Percentiles rank a stretch among this genome's conserved stretches.
Conservation (phyloP, 768 basidiomycete species). For the Amylocystis lapponica region DNA sequence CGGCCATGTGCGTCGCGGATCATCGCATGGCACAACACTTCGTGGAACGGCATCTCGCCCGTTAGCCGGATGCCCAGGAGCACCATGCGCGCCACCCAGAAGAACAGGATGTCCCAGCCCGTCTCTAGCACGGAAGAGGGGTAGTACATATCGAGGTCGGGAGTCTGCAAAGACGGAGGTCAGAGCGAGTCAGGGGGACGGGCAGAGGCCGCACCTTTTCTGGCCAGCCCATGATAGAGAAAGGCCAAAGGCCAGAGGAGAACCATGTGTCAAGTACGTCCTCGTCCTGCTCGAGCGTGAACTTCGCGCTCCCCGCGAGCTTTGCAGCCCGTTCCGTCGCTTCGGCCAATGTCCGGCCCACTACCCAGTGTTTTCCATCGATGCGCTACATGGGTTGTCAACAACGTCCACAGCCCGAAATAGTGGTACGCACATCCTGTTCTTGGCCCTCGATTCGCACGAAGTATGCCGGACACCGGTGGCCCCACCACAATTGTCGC, state of each 20-base stretch:
- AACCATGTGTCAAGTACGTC: conserved; percentile 99
- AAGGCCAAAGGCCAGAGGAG: conserved; percentile 96
- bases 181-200: background rate
- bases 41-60: conserved; percentile 86
- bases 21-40: conserved; percentile 98
- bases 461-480: conserved; percentile 92
- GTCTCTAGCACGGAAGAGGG: conserved; percentile 91
- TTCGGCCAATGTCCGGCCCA: conserved; percentile 73
- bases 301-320: conserved; percentile 58
- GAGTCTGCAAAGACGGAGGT: conserved; percentile 42
- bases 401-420: background rate
- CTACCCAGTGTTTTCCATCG: conserved; percentile 86
- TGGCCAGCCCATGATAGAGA: conserved; percentile 97
- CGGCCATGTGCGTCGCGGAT: conserved; percentile 97
- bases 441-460: conserved; percentile 75
- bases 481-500: conserved; percentile 99
- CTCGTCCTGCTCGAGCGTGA: conserved; percentile 85
- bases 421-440: conserved; percentile 47
- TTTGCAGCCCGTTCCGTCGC: conserved; percentile 69
- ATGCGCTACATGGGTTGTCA: conserved; percentile 23
- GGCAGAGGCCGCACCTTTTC: conserved; percentile 50
- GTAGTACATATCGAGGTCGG: conserved; percentile 77
- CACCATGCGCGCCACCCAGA: conserved; percentile 99
- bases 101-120: conserved; percentile 99
- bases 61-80: conserved; percentile 88